Conservation (phyloP, 129 eudicot species). For the Flaveria robusta region DNA sequence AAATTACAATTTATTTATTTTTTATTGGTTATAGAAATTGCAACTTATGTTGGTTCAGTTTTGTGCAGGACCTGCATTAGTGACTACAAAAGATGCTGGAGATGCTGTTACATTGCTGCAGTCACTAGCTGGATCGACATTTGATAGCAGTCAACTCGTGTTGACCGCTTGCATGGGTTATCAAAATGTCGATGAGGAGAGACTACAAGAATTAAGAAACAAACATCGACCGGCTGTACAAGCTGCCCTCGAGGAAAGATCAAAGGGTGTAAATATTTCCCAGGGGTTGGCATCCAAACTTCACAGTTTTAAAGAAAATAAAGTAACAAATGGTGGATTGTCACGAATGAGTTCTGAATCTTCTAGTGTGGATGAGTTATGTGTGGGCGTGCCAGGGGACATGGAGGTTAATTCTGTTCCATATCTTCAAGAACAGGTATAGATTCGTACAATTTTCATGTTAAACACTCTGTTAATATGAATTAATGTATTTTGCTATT, state of each 20-base stretch:
- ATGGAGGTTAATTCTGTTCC: slow-evolving; percentile 60
- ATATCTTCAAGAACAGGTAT: slow-evolving; percentile 95
- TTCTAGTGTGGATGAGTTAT: slow-evolving; percentile 47
- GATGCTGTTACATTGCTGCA: slow-evolving; percentile 93
- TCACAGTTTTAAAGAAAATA: slow-evolving; percentile 57
- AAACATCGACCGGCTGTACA: slow-evolving; percentile 84
- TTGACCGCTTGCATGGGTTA: slow-evolving; percentile 98
- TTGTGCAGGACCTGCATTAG: slow-evolving; percentile 93
- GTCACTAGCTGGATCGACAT: slow-evolving; percentile 92
- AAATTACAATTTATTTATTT: neutral
- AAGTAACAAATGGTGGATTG: slow-evolving; percentile 46
- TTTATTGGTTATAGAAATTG: slow-evolving; percentile 7
- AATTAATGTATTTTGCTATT: neutral
- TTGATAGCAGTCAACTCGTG: slow-evolving; percentile 99
- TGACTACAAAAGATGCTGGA: slow-evolving; percentile 96
- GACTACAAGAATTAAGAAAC: slow-evolving; percentile 67
- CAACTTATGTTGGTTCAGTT: slow-evolving; percentile 41
- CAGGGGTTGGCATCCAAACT: slow-evolving; percentile 73
- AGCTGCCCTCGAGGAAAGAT: slow-evolving; percentile 83
- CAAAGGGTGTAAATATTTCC: slow-evolving; percentile 57
- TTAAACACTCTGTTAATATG: neutral
- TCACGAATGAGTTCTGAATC: slow-evolving; percentile 49
- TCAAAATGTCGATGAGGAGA: slow-evolving; percentile 71
- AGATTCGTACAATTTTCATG: neutral
- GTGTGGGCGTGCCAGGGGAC: slow-evolving; percentile 45